A percentile compares a stretch with the other conserved stretches of the same genome.
Conservation (phyloP, 495 filamentous ascomycete genomes). For the Aspergillus nanangensis region DNA sequence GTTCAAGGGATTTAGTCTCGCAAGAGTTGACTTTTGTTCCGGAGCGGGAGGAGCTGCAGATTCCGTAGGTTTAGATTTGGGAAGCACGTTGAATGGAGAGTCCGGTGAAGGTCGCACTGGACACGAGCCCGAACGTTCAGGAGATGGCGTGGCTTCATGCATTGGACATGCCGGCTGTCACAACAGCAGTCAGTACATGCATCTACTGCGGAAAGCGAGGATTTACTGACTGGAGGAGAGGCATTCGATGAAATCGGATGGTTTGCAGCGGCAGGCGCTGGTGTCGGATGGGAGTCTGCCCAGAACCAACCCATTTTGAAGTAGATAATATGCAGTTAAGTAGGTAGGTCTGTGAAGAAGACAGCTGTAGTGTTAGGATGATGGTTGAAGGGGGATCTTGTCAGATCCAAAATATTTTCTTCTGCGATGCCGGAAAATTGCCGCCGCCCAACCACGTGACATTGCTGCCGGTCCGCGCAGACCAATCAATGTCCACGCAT, state of each 20-base stretch:
- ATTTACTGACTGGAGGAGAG: constrained; percentile 67
- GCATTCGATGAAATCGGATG: constrained; percentile 31
- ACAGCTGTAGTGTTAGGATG: too few relatives aligned
- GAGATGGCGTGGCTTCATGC: constrained; percentile 60
- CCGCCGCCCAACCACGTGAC: background rate
- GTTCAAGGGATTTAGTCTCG: constrained; percentile 87
- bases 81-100: constrained; percentile 35
- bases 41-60: constrained; percentile 22
- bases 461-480: background rate
- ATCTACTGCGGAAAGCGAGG: too few relatives aligned
- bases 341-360: background rate
- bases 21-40: constrained; percentile 44
- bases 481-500: constrained; percentile 1
- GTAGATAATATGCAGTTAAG: background rate
- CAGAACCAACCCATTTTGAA: constrained; percentile 89
- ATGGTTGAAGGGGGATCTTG: too few relatives aligned
- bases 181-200: too few relatives aligned
- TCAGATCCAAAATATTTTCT: too few relatives aligned
- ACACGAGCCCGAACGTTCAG: constrained; percentile 44
- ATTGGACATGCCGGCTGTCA: constrained; percentile 88
- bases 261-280: constrained; percentile 38
- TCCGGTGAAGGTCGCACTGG: constrained; percentile 48
- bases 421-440: background rate
- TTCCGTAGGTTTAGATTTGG: constrained; percentile 21
- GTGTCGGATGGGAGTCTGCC: constrained; percentile 61